phyloP scores from a whole-genome alignment of 768 basidiomycete species.

The Candolleomyces aberdarensis region DNA sequence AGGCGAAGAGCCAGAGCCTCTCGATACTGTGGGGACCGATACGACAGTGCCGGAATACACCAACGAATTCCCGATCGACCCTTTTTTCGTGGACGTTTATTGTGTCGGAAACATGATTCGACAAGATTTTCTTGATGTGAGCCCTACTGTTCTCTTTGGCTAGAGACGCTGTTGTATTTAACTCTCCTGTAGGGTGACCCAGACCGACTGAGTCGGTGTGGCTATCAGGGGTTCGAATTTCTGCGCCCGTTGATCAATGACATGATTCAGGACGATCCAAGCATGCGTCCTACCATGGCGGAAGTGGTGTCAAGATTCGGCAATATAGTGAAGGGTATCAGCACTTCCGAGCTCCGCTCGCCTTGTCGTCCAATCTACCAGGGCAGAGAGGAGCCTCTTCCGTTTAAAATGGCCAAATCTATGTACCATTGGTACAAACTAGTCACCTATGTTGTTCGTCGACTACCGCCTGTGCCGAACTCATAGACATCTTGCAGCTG shows the following conservation, averaged over 20 bases:
- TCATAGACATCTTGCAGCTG: not conserved
- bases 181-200: not conserved
- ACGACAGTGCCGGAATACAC: not conserved
- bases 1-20: not conserved
- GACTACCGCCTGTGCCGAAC: not conserved
- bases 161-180: not conserved
- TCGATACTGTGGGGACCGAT: not conserved
- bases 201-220: not conserved
- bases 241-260: constrained; percentile 25
- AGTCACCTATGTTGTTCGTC: not conserved
- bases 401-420: not conserved
- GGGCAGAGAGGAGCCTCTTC: not conserved
- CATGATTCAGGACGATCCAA: constrained; percentile 33
- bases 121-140: not conserved
- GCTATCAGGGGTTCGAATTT: constrained; percentile 25
- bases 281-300: constrained; percentile 32
- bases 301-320: constrained; percentile 32
- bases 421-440: not conserved
- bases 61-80: not conserved
- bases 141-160: not conserved
- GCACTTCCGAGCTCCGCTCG: constrained; percentile 28
- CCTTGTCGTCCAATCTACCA: not conserved
- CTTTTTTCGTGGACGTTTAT: not conserved
- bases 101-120: not conserved
- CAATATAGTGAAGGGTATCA: constrained; percentile 19